Evolutionary conservation across 208 protist genomes (phyloP).

Genomic region (Herpetomonas muscarum): DNA sequence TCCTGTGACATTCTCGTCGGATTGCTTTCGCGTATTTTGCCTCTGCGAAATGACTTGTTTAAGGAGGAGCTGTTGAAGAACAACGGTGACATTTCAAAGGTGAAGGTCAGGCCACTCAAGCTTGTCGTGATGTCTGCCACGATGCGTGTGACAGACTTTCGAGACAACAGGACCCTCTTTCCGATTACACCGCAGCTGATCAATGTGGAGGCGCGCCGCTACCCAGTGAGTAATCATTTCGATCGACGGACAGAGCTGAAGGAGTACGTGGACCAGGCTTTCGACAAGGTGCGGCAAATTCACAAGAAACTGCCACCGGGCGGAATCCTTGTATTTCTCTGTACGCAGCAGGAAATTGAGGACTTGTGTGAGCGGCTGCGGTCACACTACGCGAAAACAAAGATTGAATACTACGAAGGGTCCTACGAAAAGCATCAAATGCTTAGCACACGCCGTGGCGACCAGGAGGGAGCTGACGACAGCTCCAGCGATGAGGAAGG

Average conservation of each 20-base stretch:
- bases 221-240: slow-evolving; percentile 97
- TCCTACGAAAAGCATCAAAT: slow-evolving; percentile 67
- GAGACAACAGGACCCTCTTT: slow-evolving; percentile 96
- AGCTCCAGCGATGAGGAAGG: slow-evolving; percentile 16
- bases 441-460: slow-evolving; percentile 7
- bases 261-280: slow-evolving; percentile 94
- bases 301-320: slow-evolving; percentile 96
- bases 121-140: slow-evolving; percentile 93
- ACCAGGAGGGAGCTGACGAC: slow-evolving; percentile 12
- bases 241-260: slow-evolving; percentile 88
- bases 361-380: slow-evolving; percentile 81
- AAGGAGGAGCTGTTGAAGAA: slow-evolving; percentile 58
- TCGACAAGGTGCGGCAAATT: slow-evolving; percentile 95
- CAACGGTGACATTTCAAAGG: slow-evolving; percentile 41
- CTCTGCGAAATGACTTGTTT: slow-evolving; percentile 89
- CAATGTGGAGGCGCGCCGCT: slow-evolving; percentile 95
- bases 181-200: slow-evolving; percentile 91
- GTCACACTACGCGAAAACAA: slow-evolving; percentile 70
- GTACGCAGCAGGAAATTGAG: slow-evolving; percentile 96
- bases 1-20: slow-evolving; percentile 98
- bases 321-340: slow-evolving; percentile 98
- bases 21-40: slow-evolving; percentile 97
- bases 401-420: slow-evolving; percentile 85
- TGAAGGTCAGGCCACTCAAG: slow-evolving; percentile 75
- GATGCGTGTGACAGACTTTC: slow-evolving; percentile 90